Percentiles rank a stretch among this genome's conserved stretches.
These are phyloP conservation scores for Pezicula neosporulosa DNA, from an alignment of 2,329 filamentous ascomycete species.

Conservation along the genomic window DNA sequence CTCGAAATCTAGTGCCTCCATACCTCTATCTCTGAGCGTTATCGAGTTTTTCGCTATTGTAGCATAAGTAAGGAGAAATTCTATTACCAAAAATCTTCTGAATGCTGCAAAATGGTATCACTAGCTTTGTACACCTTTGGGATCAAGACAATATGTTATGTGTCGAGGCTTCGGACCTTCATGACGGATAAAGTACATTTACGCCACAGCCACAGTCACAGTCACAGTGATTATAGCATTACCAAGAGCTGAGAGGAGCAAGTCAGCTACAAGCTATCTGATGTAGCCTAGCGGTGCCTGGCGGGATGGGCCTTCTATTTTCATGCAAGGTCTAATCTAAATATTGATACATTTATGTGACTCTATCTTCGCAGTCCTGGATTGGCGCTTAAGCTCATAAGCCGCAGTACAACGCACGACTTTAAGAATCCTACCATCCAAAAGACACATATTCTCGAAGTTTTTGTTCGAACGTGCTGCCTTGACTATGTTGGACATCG, in stretches of 20 bases:
- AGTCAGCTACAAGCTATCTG: neutral
- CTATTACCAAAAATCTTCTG: neutral
- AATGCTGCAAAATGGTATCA: neutral
- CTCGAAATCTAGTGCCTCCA: neutral
- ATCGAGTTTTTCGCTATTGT: neutral
- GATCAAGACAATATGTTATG: neutral
- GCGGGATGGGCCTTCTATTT: neutral
- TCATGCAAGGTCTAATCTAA: neutral
- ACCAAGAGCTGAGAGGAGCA: neutral
- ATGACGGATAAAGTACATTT: neutral
- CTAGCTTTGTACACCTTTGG: neutral
- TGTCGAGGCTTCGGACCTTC: neutral
- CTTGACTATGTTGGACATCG: neutral
- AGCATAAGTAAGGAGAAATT: constrained; percentile 1
- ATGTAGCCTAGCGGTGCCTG: neutral
- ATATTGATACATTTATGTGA: neutral
- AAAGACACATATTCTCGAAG: neutral
- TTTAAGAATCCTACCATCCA: neutral
- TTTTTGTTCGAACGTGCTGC: neutral
- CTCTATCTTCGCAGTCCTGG: neutral
- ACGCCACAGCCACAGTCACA: neutral
- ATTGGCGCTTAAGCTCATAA: neutral
- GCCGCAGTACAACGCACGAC: neutral
- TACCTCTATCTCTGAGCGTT: neutral
- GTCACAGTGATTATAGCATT: neutral